These are phyloP conservation scores for Lomentospora prolificans DNA, from an alignment of 2,329 filamentous ascomycete genomes.

Conservation along the genomic window DNA sequence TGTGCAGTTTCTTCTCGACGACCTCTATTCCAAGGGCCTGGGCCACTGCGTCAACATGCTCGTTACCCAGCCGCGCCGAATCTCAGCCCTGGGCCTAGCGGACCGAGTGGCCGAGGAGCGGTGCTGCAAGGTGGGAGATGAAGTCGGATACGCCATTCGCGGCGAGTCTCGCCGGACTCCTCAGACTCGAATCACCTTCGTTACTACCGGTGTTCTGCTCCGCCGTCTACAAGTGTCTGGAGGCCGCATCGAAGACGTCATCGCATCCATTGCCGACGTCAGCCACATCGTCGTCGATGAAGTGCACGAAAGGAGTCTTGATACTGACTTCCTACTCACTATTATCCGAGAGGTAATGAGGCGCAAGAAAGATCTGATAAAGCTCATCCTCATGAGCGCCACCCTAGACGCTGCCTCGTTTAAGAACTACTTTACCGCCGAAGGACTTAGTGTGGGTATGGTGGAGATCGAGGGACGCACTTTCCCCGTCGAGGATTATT, in stretches of 20 bases:
- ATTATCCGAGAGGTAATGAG: slow-evolving; percentile 74
- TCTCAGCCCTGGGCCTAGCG: slow-evolving; percentile 86
- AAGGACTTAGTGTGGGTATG: slow-evolving; percentile 58
- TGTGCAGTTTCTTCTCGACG: slow-evolving; percentile 90
- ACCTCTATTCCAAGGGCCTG: slow-evolving; percentile 67
- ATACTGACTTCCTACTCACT: slow-evolving; percentile 88
- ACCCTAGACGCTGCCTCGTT: slow-evolving; percentile 86
- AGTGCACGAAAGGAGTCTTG: slow-evolving; percentile 88
- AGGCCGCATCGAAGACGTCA: slow-evolving; percentile 67
- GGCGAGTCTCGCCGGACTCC: slow-evolving; percentile 71
- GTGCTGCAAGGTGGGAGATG: slow-evolving; percentile 69
- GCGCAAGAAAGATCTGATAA: slow-evolving; percentile 66
- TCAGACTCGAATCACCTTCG: slow-evolving; percentile 83
- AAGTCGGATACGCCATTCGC: slow-evolving; percentile 85
- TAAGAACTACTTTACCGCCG: slow-evolving; percentile 67
- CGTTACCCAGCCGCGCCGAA: slow-evolving; percentile 89
- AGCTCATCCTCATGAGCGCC: slow-evolving; percentile 91
- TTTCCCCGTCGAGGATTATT: slow-evolving; percentile 81
- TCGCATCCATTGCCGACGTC: slow-evolving; percentile 74
- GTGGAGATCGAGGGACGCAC: slow-evolving; percentile 86
- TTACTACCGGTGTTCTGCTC: slow-evolving; percentile 88
- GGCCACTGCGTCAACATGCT: slow-evolving; percentile 80
- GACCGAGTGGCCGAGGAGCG: slow-evolving; percentile 92
- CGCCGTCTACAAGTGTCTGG: slow-evolving; percentile 85
- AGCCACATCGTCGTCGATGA: slow-evolving; percentile 95